Evolutionary conservation across 2,329 filamentous ascomycete genomes (phyloP), one percentile per base, ranked within the genome.

Genomic region (Fusarium anthophilum): DNA sequence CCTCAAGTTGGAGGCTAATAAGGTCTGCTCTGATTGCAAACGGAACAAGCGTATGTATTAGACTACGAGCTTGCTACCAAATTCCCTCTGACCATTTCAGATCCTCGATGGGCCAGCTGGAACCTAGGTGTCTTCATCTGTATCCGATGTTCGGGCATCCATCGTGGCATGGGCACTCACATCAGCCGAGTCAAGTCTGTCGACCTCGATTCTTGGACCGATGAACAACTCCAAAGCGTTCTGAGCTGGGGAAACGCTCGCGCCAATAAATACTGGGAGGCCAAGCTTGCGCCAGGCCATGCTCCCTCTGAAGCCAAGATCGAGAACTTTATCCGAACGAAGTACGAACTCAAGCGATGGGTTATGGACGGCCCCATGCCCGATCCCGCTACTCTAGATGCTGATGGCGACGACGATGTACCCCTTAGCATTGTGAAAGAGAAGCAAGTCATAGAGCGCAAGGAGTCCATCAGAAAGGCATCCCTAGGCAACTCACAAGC

Each of bases 211-310:
- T 92, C 96, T 32, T 99, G 96, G 96, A 99, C 96, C 72, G 96
- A 99, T 82, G 96, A 99, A 83, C 96, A 99, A 86, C 87, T 98
- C 69, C 92, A 96, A 83, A 98, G 94, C 83, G 92, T 99, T 76
- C 83, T 99, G 73, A 94, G 90, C 86, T 99, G 96, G 97, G 96
- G 96, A 69, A 99, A 99, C 83, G 90, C 93, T 63, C 92, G 95
- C 83, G 96, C 96, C 64, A 99, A 99, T 86, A 98, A 97, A 87
- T 98, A 98, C 83, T 99, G 96, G 96, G 97, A 99, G 84, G 91
- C 94, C 72, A 99, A 98, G 85, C 86, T 99, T 79, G 95, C 96
- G 6, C 86, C 92, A 20, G 95, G 95, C 68, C 96, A 99, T 83
- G 91, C 96, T 53, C 96, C 96, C 3, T 98, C 96, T 28, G 97